phyloP scores from a whole-genome alignment of 2,329 filamentous ascomycete genomes.

The Hymenotorrendiella dingleyae region DNA sequence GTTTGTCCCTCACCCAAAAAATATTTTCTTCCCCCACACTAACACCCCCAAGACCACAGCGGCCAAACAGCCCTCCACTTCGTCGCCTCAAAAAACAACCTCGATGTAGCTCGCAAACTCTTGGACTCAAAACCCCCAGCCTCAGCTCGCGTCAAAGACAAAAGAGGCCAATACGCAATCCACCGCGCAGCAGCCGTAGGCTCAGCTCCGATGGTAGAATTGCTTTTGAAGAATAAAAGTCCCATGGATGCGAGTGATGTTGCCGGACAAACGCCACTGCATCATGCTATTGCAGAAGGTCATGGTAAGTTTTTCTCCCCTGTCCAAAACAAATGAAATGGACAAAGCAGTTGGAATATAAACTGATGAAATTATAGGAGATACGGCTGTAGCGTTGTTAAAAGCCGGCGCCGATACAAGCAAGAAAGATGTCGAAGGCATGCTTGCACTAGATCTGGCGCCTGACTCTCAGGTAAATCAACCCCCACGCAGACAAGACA shows the following conservation, averaged over 20 bases:
- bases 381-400: constrained; percentile 75
- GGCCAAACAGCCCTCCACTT: constrained; percentile 87
- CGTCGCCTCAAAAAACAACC: constrained; percentile 80
- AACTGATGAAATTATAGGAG: constrained; percentile 55
- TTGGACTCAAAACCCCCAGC: constrained; percentile 64
- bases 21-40: constrained; percentile 13
- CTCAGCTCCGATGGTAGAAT: constrained; percentile 76
- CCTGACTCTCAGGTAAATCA: constrained; percentile 72
- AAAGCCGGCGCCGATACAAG: constrained; percentile 79
- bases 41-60: constrained; percentile 46
- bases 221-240: constrained; percentile 71
- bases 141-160: constrained; percentile 75
- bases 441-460: constrained; percentile 70
- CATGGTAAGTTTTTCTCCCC: constrained; percentile 45
- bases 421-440: constrained; percentile 67
- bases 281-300: constrained; percentile 77
- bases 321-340: too few relatives aligned
- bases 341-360: too few relatives aligned
- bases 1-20: constrained; percentile 32
- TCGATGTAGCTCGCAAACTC: constrained; percentile 75
- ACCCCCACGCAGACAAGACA: background rate
- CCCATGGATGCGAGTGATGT: constrained; percentile 79
- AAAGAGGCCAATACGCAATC: constrained; percentile 79
- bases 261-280: constrained; percentile 80
- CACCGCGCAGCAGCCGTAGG: constrained; percentile 90